Base-by-base conservation (phyloP, 768 basidiomycete species). In the Hygrophoropsis aurantiaca region DNA sequence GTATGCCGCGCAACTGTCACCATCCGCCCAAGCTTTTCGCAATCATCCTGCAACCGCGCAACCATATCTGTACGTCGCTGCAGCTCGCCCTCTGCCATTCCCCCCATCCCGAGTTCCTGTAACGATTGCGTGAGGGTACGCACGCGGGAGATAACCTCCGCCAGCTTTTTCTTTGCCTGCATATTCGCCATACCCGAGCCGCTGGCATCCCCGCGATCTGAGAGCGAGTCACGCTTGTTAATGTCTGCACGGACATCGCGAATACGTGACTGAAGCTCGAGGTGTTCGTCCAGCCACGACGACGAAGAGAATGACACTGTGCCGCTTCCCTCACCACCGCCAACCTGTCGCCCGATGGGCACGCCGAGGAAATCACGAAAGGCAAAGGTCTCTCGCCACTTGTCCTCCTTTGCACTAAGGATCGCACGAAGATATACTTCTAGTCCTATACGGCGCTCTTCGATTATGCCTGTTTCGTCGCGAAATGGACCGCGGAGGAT, bases 61-160 rank as follows among this genome's bases (percentile, higher is more conserved):
- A 94, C 83, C 84, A 97, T 85, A 58, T 94, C 94, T 50, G 85
- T 85, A 52, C 95, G 75, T 46, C 95, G 73, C 68, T 87, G 85
- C 58, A 92, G 73, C 74, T 98, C 95, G n/a, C 95, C 95, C 64
- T 92, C 84, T 54, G 81, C 85, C 78, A 97, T 79, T 30, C 89
- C 91, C 34, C 73, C 71, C 64, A 81, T 65, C 7, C 74, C 87
- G 30, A 90, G 74, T 33, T 72, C 77, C 56, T 79, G 73, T 57
- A 94, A 69, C 9, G 84, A 91, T 54, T 75, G 74, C 16, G 82
- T 87, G 11, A 97, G 74, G 2, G 64, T 74, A 4, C 84, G 82
- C 18, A 94, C 76, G n/a, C 92, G 77, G 25, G 80, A 71, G n/a
- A 91, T 75, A 47, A 85, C 72, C 40, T 82, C 81, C 19, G 90